Percentiles rank a stretch among this genome's conserved stretches.
Conservation (phyloP, 1,139 yeast genomes). For the Yamadazyma dendronema region DNA sequence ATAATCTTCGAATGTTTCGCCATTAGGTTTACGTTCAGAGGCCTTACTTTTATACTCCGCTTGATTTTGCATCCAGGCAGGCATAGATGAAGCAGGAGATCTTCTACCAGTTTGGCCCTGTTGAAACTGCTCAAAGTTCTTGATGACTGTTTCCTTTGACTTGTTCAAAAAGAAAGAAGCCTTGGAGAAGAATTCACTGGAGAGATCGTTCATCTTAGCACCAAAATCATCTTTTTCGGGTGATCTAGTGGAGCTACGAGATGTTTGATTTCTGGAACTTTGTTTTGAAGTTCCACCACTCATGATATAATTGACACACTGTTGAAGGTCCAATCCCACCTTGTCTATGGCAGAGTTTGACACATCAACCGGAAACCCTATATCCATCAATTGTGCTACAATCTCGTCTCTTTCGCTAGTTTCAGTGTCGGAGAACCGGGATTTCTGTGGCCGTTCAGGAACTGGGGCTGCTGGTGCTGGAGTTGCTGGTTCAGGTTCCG, state of each 20-base stretch:
- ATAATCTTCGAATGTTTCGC: conserved; percentile 36
- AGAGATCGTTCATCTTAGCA: conserved; percentile 54
- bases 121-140: conserved; percentile 64
- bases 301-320: conserved; percentile 71
- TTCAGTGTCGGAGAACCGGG: neutral
- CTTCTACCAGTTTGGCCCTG: conserved; percentile 18
- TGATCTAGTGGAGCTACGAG: conserved; percentile 4
- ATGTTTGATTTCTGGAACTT: conserved; percentile 7
- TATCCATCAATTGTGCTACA: conserved; percentile 71
- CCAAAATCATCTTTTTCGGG: conserved; percentile 16
- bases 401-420: conserved; percentile 40
- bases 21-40: conserved; percentile 33
- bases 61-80: conserved; percentile 79
- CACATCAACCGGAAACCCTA: conserved; percentile 69
- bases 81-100: conserved; percentile 43
- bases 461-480: neutral
- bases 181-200: conserved; percentile 58
- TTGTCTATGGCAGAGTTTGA: conserved; percentile 59
- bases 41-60: conserved; percentile 46
- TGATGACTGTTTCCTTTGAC: conserved; percentile 61
- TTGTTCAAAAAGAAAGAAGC: conserved; percentile 62
- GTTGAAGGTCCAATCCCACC: conserved; percentile 59
- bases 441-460: neutral
- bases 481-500: neutral
- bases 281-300: conserved; percentile 24